Conservation (phyloP, 345 rosid genomes). For the Alliaria petiolata region DNA sequence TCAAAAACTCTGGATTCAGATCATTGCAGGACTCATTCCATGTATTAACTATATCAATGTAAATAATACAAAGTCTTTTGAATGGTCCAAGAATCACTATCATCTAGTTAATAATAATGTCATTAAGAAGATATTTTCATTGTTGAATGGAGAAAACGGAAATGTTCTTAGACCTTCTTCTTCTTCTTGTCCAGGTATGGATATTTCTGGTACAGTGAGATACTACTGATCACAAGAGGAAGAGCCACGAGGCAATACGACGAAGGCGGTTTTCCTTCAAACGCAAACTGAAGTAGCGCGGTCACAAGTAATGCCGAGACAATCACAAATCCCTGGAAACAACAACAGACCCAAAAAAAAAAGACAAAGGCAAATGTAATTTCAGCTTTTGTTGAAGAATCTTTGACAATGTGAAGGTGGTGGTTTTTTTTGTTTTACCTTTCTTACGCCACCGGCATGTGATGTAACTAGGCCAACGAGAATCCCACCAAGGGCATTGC, state of each 20-base stretch:
- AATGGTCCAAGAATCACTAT: slow-evolving; percentile 22
- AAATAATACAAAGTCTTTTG: background rate
- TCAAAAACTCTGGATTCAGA: background rate
- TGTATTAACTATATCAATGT: slow-evolving; percentile 16
- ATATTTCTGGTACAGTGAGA: slow-evolving; percentile 84
- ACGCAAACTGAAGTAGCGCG: slow-evolving; percentile 79
- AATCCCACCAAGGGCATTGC: slow-evolving; percentile 90
- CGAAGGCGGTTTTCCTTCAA: slow-evolving; percentile 92
- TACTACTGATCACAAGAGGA: slow-evolving; percentile 80
- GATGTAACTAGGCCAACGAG: slow-evolving; percentile 96
- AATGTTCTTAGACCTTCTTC: slow-evolving; percentile 49
- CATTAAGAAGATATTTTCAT: background rate
- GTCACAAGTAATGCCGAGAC: slow-evolving; percentile 94
- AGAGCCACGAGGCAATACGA: slow-evolving; percentile 66
- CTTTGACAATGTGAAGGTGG: background rate
- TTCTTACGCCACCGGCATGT: slow-evolving; percentile 94
- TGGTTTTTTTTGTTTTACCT: slow-evolving; percentile 50
- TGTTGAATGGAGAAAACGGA: background rate
- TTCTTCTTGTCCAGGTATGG: slow-evolving; percentile 65
- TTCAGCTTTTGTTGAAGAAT: background rate
- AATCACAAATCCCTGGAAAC: slow-evolving; percentile 91
- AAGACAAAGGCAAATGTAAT: background rate
- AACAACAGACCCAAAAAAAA: background rate
- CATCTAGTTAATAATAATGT: slow-evolving; percentile 9
- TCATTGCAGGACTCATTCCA: slow-evolving; percentile 19